Base-by-base conservation (phyloP, 257 asterid genomes). In the Petunia secreta region DNA sequence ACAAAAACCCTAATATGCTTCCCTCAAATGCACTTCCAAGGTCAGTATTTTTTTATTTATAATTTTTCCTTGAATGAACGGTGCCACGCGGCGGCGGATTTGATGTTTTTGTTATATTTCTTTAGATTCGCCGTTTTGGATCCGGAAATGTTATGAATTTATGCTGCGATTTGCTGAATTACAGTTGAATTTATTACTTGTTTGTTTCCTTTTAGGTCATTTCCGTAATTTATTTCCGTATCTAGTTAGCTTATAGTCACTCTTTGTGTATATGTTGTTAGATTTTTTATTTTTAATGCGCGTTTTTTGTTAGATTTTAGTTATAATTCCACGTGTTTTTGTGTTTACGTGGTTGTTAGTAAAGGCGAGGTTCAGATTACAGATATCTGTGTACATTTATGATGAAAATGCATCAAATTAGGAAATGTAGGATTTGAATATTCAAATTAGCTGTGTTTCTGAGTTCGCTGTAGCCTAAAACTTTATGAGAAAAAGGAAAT, bases 351-450 rank as follows among this genome's bases (percentile, higher is more conserved):
- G 63, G 34, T 14, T 57, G 63, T n/a, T 4, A 14, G 5, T 57
- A 57, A 57, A 57, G 36, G 63, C 63, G 34, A 57, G 36, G 36
- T 11, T 80, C 74, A 68, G 63, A 75, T 83, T 80, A 81, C 77
- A 77, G 81, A 58, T 54, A 57, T 7, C 63, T 57, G 8, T 63
- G 40, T 37, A 10, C n/a, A 63, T 38, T 63, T 63, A 4, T 63
- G 68, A 36, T 63, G 44, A 10, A 63, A 73, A 50, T 73, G 63
- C 34, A 50, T 73, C 46, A 36, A 73, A 11, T 73, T 73, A 73
- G 78, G 78, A 13, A 50, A 73, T 4, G 34, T 36, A 11, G 78
- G 50, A 36, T 36, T 15, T 73, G 60, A 50, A 46, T 50, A 13
- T 36, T 13, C 4, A 52, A 8, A 48, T 4, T 73, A 11, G 46